phyloP scores from a whole-genome alignment of 345 rosid species.

The Populus euphratica region DNA sequence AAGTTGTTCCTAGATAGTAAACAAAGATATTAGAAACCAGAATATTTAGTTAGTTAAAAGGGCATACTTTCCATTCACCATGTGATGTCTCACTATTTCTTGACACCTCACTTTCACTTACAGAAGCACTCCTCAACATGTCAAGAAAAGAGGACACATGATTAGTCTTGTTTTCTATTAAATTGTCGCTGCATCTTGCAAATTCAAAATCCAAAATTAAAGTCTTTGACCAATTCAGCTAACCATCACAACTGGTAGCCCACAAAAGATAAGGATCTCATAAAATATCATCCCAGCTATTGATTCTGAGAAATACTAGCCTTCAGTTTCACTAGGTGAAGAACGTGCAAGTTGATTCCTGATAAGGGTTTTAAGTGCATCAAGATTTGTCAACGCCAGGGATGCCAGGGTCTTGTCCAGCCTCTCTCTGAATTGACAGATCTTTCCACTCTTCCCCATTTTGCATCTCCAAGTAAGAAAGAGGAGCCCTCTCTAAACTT shows the following conservation, averaged over 20 bases:
- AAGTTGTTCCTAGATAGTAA: not conserved
- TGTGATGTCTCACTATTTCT: conserved; percentile 40
- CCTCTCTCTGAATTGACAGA: conserved; percentile 65
- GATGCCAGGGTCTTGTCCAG: conserved; percentile 70
- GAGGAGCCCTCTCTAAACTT: not conserved
- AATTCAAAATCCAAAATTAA: conserved; percentile 9
- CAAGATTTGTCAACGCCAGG: conserved; percentile 53
- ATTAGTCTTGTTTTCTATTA: conserved; percentile 51
- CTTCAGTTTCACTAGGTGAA: conserved; percentile 40
- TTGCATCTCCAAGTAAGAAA: conserved; percentile 25
- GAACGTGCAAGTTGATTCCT: conserved; percentile 51
- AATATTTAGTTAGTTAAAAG: not conserved
- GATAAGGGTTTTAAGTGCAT: conserved; percentile 51
- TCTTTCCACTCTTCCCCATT: conserved; percentile 52
- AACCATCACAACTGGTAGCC: conserved; percentile 1
- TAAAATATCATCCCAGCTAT: not conserved
- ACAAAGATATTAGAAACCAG: not conserved
- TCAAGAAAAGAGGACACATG: conserved; percentile 67
- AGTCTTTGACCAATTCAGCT: conserved; percentile 5
- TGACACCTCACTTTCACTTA: conserved; percentile 34
- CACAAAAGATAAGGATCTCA: not conserved
- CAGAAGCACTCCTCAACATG: conserved; percentile 80
- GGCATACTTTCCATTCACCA: conserved; percentile 83
- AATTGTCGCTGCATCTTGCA: conserved; percentile 51
- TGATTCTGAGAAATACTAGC: conserved; percentile 26